Conservation (phyloP, 2,329 filamentous ascomycete genomes). For the Ceratocystis harringtonii region DNA sequence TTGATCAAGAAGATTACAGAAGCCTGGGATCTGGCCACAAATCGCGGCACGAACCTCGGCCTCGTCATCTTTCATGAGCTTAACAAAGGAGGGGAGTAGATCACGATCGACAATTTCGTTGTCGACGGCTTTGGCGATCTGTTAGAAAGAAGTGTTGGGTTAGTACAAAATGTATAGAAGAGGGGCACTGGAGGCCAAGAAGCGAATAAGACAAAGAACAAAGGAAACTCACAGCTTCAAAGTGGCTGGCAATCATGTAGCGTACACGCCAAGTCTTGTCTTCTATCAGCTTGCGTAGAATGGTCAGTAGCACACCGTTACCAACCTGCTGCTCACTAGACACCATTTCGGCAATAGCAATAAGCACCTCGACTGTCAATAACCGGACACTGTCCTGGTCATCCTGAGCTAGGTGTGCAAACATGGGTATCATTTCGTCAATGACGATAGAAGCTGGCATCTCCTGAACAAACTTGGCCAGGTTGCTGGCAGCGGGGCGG, state of each 20-base stretch:
- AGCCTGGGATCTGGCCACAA: constrained; percentile 92
- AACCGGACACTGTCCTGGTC: constrained; percentile 96
- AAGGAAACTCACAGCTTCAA: constrained; percentile 61
- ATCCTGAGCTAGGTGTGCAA: constrained; percentile 90
- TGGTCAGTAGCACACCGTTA: constrained; percentile 82
- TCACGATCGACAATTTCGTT: constrained; percentile 91
- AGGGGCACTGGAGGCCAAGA: not conserved
- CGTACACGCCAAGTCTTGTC: constrained; percentile 99
- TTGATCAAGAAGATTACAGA: constrained; percentile 79
- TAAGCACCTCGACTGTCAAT: constrained; percentile 89
- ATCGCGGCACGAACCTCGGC: constrained; percentile 95
- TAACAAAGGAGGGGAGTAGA: constrained; percentile 90
- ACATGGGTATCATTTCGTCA: constrained; percentile 97
- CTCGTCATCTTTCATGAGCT: constrained; percentile 93
- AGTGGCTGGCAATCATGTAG: constrained; percentile 98
- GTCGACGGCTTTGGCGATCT: constrained; percentile 97
- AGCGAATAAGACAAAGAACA: not conserved
- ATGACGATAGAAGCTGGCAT: constrained; percentile 86
- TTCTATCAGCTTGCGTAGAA: constrained; percentile 83
- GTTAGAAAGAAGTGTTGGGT: constrained; percentile 7
- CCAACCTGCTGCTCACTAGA: constrained; percentile 97
- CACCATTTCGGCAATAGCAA: constrained; percentile 90
- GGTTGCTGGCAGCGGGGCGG: constrained; percentile 87
- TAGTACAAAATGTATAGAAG: not conserved
- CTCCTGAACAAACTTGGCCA: constrained; percentile 94